Evolutionary conservation across 192 early-diverging fungal genomes (phyloP).

Genomic region (Coemansia sp.): DNA sequence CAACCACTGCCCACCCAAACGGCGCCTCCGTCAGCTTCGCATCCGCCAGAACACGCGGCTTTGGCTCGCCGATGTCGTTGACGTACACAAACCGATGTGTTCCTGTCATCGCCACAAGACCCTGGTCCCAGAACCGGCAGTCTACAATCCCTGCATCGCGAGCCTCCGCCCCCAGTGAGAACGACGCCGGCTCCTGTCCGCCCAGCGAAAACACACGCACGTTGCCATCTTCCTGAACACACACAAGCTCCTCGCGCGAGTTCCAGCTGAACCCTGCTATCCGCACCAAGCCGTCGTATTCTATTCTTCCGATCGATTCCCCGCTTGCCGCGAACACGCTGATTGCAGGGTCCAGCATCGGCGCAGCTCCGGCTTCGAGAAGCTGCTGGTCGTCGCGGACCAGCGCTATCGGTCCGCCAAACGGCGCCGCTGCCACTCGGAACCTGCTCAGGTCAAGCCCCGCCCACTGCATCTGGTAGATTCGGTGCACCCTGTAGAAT

Average conservation of each 20-base stretch:
- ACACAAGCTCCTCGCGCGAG: conserved; percentile 79
- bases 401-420: conserved; percentile 93
- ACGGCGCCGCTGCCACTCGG: conserved; percentile 80
- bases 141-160: conserved; percentile 79
- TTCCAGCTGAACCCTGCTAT: conserved; percentile 96
- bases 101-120: conserved; percentile 87
- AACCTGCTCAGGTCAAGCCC: conserved; percentile 83
- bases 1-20: conserved; percentile 84
- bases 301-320: conserved; percentile 78
- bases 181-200: conserved; percentile 62
- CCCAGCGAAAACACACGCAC: conserved; percentile 80
- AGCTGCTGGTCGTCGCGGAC: conserved; percentile 90
- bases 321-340: conserved; percentile 87
- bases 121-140: conserved; percentile 86
- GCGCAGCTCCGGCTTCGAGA: conserved; percentile 69
- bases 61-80: conserved; percentile 82
- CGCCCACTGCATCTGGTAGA: conserved; percentile 89
- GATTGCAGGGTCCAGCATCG: conserved; percentile 74
- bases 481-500: conserved; percentile 66
- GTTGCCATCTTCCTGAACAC: conserved; percentile 82
- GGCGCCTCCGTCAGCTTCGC: conserved; percentile 66
- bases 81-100: conserved; percentile 80
- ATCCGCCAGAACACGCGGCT: conserved; percentile 68
- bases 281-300: conserved; percentile 81
- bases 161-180: conserved; percentile 62